These are phyloP conservation scores for Neopestalotiopsis sp. DNA, from an alignment of 2,329 filamentous ascomycete species.

Conservation along the genomic window DNA sequence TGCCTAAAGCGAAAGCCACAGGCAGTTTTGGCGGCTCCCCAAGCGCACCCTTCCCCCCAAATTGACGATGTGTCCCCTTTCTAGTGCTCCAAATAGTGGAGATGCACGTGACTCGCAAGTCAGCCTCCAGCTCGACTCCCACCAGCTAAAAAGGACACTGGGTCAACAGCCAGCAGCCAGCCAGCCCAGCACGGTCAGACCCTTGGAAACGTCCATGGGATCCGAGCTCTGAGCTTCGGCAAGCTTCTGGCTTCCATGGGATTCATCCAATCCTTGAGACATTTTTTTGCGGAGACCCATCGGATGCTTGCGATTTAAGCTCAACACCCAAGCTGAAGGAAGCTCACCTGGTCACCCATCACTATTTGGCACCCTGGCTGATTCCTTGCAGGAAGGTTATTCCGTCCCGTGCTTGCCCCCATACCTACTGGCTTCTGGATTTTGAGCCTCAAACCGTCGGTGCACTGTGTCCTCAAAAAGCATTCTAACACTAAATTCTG, in stretches of 20 bases:
- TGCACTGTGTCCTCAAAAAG: neutral
- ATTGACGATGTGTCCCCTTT: slow-evolving; percentile 17
- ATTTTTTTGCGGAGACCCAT: slow-evolving; percentile 4
- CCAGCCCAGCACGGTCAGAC: neutral
- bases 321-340: neutral
- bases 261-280: slow-evolving; percentile 5
- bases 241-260: slow-evolving; percentile 3
- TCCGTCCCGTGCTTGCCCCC: neutral
- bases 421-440: neutral
- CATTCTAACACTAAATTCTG: neutral
- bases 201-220: neutral
- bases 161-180: neutral
- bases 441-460: neutral
- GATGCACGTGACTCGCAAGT: neutral
- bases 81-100: slow-evolving; percentile 2
- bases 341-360: neutral
- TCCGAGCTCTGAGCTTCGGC: slow-evolving; percentile 3
- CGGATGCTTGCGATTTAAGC: neutral
- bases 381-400: neutral
- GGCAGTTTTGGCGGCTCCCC: neutral
- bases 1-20: neutral
- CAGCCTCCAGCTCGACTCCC: neutral
- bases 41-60: neutral
- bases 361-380: no score
- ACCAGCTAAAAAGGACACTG: neutral